phyloP scores from a whole-genome alignment of 1,139 yeast species.

The Pichia sp. region DNA sequence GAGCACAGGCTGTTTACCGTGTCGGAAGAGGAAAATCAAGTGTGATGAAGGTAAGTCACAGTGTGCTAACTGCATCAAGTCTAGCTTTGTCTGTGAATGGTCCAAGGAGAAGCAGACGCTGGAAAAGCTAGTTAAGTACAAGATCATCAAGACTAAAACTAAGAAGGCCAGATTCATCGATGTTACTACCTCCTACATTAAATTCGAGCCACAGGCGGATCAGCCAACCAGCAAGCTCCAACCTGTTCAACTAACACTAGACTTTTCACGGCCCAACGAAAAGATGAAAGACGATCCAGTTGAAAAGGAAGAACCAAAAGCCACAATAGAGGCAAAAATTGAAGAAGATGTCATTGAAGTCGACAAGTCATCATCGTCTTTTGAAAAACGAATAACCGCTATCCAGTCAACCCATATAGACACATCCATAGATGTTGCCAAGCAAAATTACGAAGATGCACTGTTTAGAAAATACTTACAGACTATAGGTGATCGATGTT shows the following conservation, averaged over 20 bases:
- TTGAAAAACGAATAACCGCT: neutral
- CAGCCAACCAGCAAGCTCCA: no score
- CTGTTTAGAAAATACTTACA: slow-evolving; percentile 20
- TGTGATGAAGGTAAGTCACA: slow-evolving; percentile 9
- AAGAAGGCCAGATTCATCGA: neutral
- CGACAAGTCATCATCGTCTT: no score
- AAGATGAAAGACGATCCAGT: no score
- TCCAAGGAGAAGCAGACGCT: neutral
- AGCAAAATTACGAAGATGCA: slow-evolving; percentile 19
- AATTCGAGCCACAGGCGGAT: no score
- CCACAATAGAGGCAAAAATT: no score
- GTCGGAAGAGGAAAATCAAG: slow-evolving; percentile 10
- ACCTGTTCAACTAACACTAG: neutral
- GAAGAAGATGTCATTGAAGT: no score
- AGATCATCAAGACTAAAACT: neutral
- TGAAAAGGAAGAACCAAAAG: no score
- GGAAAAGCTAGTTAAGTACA: neutral
- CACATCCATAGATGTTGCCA: neutral
- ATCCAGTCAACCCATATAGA: neutral
- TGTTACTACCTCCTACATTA: neutral
- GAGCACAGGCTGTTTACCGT: slow-evolving; percentile 6
- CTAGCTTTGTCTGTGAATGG: slow-evolving; percentile 7
- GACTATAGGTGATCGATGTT: slow-evolving; percentile 17
- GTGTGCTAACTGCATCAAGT: slow-evolving; percentile 5
- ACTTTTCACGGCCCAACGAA: no score